Conservation (phyloP, 768 basidiomycete species). For the Solioccasus polychromus region DNA sequence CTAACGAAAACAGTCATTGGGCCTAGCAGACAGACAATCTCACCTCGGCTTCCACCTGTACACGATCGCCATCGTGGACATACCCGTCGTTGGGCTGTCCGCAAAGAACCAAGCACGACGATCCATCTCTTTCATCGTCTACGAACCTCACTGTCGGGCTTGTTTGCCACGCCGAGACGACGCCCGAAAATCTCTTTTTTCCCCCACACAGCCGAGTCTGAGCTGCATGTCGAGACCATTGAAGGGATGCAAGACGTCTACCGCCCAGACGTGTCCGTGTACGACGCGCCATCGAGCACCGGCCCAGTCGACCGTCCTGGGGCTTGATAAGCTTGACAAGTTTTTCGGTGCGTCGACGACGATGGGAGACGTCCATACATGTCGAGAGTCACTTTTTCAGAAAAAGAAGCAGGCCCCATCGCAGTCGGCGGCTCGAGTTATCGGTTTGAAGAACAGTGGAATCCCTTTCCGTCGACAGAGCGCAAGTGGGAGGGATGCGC, state of each 20-base stretch:
- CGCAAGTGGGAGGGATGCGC: too few relatives aligned
- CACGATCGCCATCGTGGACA: conserved; percentile 47
- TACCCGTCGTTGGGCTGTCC: too few relatives aligned
- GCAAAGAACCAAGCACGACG: conserved; percentile 58
- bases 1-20: too few relatives aligned
- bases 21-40: too few relatives aligned
- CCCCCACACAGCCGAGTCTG: too few relatives aligned
- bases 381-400: too few relatives aligned
- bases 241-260: conserved; percentile 49
- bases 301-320: conserved; percentile 22
- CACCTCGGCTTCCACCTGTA: too few relatives aligned
- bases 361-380: too few relatives aligned
- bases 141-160: conserved; percentile 41
- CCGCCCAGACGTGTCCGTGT: conserved; percentile 52
- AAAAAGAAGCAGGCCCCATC: too few relatives aligned
- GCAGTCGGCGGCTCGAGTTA: too few relatives aligned
- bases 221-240: conserved; percentile 50
- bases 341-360: conserved; percentile 43
- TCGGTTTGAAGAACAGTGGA: too few relatives aligned
- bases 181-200: conserved; percentile 50
- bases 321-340: conserved; percentile 51
- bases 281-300: conserved; percentile 30
- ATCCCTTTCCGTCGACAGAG: too few relatives aligned
- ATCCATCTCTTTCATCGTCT: conserved; percentile 60
- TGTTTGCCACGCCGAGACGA: conserved; percentile 39